Conservation (phyloP, 805 yeast species). For the Ogataea corticis region DNA sequence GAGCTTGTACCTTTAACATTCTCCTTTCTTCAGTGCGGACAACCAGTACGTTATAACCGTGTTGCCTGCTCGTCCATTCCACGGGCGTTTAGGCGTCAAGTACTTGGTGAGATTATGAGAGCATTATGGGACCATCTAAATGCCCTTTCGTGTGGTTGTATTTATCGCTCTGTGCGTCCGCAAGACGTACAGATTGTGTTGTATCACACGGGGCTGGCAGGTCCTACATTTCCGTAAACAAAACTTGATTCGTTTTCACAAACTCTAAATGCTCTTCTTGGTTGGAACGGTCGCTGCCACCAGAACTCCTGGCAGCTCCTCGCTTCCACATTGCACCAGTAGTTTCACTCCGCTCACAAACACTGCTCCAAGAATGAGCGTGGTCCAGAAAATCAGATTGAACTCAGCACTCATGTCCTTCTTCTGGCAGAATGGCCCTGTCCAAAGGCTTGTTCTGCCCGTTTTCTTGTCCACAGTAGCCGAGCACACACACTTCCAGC, state of each 20-base stretch:
- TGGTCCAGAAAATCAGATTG: conserved; percentile 69
- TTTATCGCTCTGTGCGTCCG: conserved; percentile 14
- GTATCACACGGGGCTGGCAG: conserved; percentile 62
- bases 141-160: conserved; percentile 55
- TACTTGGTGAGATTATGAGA: conserved; percentile 61
- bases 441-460: conserved; percentile 52
- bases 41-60: conserved; percentile 71
- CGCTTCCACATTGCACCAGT: conserved; percentile 53
- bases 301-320: conserved; percentile 68
- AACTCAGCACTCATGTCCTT: conserved; percentile 66
- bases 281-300: conserved; percentile 55
- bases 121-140: conserved; percentile 58
- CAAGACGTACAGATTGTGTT: conserved; percentile 14
- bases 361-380: conserved; percentile 46
- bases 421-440: conserved; percentile 64
- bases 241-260: neutral
- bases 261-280: conserved; percentile 33
- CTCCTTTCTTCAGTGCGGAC: conserved; percentile 61
- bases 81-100: conserved; percentile 62
- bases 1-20: conserved; percentile 6
- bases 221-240: conserved; percentile 46
- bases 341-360: conserved; percentile 54
- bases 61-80: conserved; percentile 55
- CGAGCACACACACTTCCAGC: conserved; percentile 55
- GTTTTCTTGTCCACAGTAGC: conserved; percentile 43